These are phyloP conservation scores for Colletotrichum sp. DNA, from an alignment of 2,329 filamentous ascomycete genomes.

Conservation along the genomic window DNA sequence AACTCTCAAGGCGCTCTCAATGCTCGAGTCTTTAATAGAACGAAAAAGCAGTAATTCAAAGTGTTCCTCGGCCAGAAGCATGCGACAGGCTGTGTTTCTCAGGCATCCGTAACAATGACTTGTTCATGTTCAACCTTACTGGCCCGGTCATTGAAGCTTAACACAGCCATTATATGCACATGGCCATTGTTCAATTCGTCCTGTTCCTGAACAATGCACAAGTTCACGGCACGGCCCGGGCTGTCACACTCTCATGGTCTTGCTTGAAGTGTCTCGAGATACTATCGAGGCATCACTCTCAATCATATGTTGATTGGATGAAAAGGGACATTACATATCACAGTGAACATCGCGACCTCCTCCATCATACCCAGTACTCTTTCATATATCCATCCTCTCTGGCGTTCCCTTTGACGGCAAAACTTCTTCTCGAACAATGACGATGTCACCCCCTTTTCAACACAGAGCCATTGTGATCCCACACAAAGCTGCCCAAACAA, in stretches of 20 bases:
- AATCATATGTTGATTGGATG: background rate
- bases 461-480: background rate
- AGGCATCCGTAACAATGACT: background rate
- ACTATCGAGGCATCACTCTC: background rate
- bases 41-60: too few species aligned
- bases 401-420: background rate
- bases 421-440: background rate
- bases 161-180: background rate
- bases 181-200: fast-evolving
- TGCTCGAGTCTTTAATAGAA: too few species aligned
- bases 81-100: background rate
- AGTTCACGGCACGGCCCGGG: background rate
- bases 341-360: background rate
- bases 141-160: background rate
- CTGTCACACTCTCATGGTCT: background rate
- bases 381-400: background rate
- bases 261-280: background rate
- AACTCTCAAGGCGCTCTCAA: too few species aligned
- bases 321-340: background rate
- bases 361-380: fast-evolving
- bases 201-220: background rate
- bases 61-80: too few species aligned
- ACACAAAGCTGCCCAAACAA: background rate
- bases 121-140: background rate
- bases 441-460: background rate